Evolutionary conservation across 129 eudicot species (phyloP).

Genomic region (Gnaphalium uliginosum): DNA sequence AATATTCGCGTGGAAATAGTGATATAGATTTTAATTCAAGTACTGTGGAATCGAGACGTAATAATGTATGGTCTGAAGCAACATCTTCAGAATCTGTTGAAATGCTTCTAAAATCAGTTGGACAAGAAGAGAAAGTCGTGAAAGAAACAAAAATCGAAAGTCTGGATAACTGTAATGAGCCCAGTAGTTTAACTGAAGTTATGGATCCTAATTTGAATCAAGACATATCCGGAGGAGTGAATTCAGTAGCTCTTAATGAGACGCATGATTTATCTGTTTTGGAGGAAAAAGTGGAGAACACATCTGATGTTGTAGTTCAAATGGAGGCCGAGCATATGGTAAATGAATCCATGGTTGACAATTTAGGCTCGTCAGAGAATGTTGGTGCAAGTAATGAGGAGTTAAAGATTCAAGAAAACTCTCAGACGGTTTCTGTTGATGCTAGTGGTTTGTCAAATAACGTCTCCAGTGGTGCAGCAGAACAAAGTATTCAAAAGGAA

Average conservation of each 20-base stretch:
- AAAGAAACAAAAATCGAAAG: slow-evolving; percentile 44
- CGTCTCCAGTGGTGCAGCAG: slow-evolving; percentile 25
- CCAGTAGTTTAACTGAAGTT: slow-evolving; percentile 38
- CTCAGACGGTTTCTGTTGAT: slow-evolving; percentile 33
- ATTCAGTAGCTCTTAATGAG: slow-evolving; percentile 31
- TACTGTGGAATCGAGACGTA: slow-evolving; percentile 69
- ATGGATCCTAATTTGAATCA: slow-evolving; percentile 45
- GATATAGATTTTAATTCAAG: slow-evolving; percentile 68
- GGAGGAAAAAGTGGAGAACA: slow-evolving; percentile 38
- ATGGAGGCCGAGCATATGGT: slow-evolving; percentile 23
- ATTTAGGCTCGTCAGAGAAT: slow-evolving; percentile 22
- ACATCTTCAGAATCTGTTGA: slow-evolving; percentile 95
- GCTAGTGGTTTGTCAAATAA: slow-evolving; percentile 23
- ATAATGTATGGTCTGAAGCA: slow-evolving; percentile 98
- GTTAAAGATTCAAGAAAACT: slow-evolving; percentile 14
- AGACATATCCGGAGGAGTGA: slow-evolving; percentile 31
- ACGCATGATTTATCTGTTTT: slow-evolving; percentile 12
- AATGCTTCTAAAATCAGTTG: slow-evolving; percentile 83
- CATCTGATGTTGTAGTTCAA: slow-evolving; percentile 31
- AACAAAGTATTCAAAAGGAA: slow-evolving; percentile 24
- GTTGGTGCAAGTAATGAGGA: slow-evolving; percentile 16
- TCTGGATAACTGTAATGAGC: slow-evolving; percentile 42
- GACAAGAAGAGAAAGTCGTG: slow-evolving; percentile 78
- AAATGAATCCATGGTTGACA: slow-evolving; percentile 29
- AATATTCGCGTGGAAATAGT: slow-evolving; percentile 70